These are phyloP conservation scores for Huntiella savannae DNA, from an alignment of 2,329 filamentous ascomycete genomes.

Conservation along the genomic window DNA sequence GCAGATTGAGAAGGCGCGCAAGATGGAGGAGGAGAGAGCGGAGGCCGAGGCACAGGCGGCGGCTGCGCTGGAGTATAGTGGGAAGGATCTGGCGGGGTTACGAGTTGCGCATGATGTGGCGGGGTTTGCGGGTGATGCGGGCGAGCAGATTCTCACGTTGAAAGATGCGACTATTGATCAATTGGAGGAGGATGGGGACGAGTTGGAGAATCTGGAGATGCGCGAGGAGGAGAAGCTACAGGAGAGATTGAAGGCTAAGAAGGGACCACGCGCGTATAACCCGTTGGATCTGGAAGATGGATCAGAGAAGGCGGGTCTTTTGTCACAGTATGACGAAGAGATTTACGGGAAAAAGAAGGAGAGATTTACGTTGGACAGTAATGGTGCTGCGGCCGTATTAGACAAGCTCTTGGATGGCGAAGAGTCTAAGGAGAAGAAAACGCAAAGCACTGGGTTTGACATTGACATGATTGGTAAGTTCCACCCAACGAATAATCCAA, in stretches of 20 bases:
- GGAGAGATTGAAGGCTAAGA: conserved; percentile 70
- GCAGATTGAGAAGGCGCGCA: conserved; percentile 63
- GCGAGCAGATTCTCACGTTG: conserved; percentile 77
- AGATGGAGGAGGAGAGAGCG: conserved; percentile 55
- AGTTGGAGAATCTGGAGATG: conserved; percentile 61
- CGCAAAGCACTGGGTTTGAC: conserved; percentile 42
- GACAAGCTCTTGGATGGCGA: conserved; percentile 34
- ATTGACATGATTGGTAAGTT: conserved; percentile 54
- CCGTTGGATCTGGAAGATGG: conserved; percentile 49
- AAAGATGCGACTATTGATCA: conserved; percentile 78
- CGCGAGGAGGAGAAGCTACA: conserved; percentile 52
- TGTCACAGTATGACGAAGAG: conserved; percentile 91
- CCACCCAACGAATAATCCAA: not conserved
- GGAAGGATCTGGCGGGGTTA: conserved; percentile 72
- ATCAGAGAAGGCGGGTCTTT: conserved; percentile 35
- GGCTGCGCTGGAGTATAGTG: conserved; percentile 52
- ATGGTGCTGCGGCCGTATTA: conserved; percentile 49
- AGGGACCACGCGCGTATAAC: conserved; percentile 77
- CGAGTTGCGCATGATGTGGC: conserved; percentile 77
- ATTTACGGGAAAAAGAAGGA: conserved; percentile 80
- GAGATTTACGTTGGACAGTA: conserved; percentile 67
- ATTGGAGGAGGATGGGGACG: conserved; percentile 64
- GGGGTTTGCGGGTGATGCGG: conserved; percentile 51
- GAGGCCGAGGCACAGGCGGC: conserved; percentile 50
- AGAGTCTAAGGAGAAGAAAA: conserved; percentile 33